phyloP scores from a whole-genome alignment of 352 stramenopile species.

The Pseudoperonospora humuli region DNA sequence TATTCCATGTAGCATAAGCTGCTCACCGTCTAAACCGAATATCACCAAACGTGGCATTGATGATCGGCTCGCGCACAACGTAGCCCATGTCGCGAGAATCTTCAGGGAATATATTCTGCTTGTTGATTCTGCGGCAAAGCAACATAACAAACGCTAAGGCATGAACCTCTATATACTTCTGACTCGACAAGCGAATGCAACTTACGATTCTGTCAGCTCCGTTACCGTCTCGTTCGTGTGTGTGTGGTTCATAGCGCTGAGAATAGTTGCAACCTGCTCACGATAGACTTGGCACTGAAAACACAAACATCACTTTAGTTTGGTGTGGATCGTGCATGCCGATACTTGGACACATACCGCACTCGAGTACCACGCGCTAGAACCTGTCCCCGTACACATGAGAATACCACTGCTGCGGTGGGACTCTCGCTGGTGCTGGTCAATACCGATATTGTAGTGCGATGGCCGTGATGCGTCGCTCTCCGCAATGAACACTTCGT shows the following conservation, averaged over 20 bases:
- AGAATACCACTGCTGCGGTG: constrained; percentile 86
- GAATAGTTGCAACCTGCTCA: constrained; percentile 78
- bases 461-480: constrained; percentile 76
- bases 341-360: constrained; percentile 39
- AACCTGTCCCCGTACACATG: constrained; percentile 82
- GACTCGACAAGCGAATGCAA: constrained; percentile 1
- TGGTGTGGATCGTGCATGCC: neutral
- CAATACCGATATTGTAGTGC: constrained; percentile 85
- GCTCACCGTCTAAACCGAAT: constrained; percentile 79
- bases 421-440: constrained; percentile 83
- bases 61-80: constrained; percentile 81
- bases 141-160: neutral
- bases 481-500: constrained; percentile 87
- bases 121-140: constrained; percentile 61
- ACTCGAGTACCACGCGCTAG: constrained; percentile 82
- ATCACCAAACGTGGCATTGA: constrained; percentile 86
- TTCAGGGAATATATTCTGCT: constrained; percentile 76
- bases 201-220: constrained; percentile 78
- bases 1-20: neutral
- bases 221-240: constrained; percentile 86
- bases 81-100: constrained; percentile 84
- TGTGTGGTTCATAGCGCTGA: constrained; percentile 79
- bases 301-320: constrained; percentile 2
- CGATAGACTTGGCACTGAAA: constrained; percentile 78
- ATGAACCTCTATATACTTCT: neutral